Conservation (phyloP, 257 asterid species). For the Solanum rostratum region DNA sequence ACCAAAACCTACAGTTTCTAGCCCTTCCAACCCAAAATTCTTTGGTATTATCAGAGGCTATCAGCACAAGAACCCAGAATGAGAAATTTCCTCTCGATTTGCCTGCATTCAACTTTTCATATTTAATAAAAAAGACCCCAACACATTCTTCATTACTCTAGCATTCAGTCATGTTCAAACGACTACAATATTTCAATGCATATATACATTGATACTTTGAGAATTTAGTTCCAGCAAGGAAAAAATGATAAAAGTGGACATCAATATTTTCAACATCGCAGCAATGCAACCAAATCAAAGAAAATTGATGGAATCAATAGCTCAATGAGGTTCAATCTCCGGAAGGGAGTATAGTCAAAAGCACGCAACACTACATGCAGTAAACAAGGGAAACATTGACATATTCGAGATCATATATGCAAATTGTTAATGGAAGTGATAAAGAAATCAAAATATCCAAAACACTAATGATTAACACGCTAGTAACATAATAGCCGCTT, state of each 20-base stretch:
- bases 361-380: background rate
- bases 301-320: background rate
- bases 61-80: background rate
- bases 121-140: background rate
- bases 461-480: background rate
- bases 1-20: background rate
- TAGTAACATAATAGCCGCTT: background rate
- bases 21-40: background rate
- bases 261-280: background rate
- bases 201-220: background rate
- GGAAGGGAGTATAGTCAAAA: background rate
- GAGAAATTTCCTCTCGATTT: background rate
- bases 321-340: background rate
- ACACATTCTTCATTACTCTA: background rate
- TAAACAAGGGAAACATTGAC: background rate
- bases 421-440: background rate
- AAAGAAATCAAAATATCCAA: background rate
- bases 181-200: background rate
- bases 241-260: background rate
- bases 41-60: background rate
- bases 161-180: background rate
- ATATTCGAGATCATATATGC: background rate
- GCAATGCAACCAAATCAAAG: background rate
- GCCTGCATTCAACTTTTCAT: background rate
- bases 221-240: background rate